phyloP scores from a whole-genome alignment of 257 asterid genomes.

The Lithospermum erythrorhizon region DNA sequence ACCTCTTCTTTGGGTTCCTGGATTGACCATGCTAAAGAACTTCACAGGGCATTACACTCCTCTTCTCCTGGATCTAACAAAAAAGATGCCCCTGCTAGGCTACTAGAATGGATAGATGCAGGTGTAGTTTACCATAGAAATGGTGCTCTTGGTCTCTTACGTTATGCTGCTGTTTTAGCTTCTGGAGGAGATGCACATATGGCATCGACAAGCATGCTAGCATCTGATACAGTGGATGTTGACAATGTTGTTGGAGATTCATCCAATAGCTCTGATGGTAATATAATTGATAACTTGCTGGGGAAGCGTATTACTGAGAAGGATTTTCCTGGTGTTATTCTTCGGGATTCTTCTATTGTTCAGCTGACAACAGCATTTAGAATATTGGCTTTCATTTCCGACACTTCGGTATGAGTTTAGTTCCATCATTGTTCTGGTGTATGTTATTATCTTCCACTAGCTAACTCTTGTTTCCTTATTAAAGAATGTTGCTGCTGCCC shows the following conservation, averaged over 20 bases:
- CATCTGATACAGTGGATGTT: constrained; percentile 91
- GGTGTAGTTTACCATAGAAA: constrained; percentile 89
- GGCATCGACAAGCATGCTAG: constrained; percentile 75
- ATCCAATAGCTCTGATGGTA: constrained; percentile 64
- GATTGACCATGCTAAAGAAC: constrained; percentile 66
- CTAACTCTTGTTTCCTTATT: constrained; percentile 21
- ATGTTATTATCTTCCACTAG: constrained; percentile 8
- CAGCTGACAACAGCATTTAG: constrained; percentile 92
- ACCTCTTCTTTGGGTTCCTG: constrained; percentile 75
- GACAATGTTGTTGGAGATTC: constrained; percentile 83
- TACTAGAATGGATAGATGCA: constrained; percentile 96
- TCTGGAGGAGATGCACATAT: constrained; percentile 94
- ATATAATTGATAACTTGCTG: constrained; percentile 66
- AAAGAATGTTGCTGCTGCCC: constrained; percentile 80
- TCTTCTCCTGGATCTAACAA: constrained; percentile 70
- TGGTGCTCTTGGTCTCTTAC: constrained; percentile 67
- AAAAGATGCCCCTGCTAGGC: constrained; percentile 94
- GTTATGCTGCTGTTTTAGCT: constrained; percentile 69
- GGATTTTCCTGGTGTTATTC: constrained; percentile 80
- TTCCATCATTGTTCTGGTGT: background rate
- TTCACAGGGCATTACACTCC: constrained; percentile 48
- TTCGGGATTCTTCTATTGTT: constrained; percentile 77
- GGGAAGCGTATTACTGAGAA: constrained; percentile 91
- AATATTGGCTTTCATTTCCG: constrained; percentile 84
- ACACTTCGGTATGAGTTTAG: constrained; percentile 44